phyloP scores from a whole-genome alignment of 2,329 filamentous ascomycete genomes.

The Fusarium secorum region DNA sequence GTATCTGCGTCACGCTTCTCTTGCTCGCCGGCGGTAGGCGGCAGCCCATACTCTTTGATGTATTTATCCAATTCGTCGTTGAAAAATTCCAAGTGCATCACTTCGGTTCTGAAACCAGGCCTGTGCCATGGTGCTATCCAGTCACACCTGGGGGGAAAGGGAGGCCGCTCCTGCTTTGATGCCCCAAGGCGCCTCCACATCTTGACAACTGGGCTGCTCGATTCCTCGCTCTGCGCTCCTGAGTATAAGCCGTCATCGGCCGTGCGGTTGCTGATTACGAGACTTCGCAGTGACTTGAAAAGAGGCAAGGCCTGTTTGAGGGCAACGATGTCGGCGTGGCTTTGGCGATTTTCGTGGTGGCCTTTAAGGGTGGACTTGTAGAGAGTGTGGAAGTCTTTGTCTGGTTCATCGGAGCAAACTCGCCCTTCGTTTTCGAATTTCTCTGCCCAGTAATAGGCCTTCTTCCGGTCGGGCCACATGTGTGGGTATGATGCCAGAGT shows the following conservation, averaged over 20 bases:
- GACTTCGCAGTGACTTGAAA: neutral
- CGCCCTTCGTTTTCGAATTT: accelerated
- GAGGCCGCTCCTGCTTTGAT: accelerated
- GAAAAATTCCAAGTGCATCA: too few relatives aligned
- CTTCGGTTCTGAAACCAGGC: neutral
- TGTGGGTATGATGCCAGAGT: accelerated
- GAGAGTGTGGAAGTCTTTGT: accelerated
- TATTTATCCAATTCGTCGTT: too few relatives aligned
- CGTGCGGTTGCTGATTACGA: neutral
- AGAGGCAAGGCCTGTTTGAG: neutral
- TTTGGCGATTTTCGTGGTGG: neutral
- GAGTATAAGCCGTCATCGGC: accelerated
- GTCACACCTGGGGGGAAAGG: neutral
- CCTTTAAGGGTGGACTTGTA: neutral
- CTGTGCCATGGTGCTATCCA: neutral
- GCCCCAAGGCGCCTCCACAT: neutral
- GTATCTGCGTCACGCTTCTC: too few relatives aligned
- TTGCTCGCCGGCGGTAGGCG: too few relatives aligned
- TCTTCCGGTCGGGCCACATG: accelerated
- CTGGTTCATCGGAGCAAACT: neutral
- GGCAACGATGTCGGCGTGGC: neutral
- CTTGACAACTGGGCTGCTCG: neutral
- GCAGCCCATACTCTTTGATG: too few relatives aligned
- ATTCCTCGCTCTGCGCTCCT: neutral
- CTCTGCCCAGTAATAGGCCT: accelerated